phyloP scores from a whole-genome alignment of 371 early-diverging fungal species.

The Cladochytrium tenue region DNA sequence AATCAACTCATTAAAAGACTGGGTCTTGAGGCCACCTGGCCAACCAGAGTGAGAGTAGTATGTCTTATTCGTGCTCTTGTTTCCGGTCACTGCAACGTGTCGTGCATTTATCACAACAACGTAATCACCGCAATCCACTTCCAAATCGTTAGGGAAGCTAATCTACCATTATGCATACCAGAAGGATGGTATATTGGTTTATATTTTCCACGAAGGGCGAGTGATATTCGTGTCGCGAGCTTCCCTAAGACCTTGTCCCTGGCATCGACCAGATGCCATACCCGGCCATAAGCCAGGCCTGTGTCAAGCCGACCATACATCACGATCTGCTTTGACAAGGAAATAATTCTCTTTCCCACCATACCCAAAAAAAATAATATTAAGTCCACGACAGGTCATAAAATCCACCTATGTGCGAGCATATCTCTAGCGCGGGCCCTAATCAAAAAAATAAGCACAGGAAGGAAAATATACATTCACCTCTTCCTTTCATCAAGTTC shows the following conservation, averaged over 20 bases:
- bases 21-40: conserved; percentile 89
- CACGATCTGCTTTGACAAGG: too few species aligned
- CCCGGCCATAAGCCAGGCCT: conserved; percentile 27
- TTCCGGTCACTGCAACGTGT: conserved; percentile 80
- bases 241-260: conserved; percentile 86
- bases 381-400: too few species aligned
- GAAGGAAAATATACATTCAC: too few species aligned
- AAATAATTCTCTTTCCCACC: too few species aligned
- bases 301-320: conserved; percentile 3
- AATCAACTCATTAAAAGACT: conserved; percentile 72
- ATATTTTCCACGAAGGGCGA: conserved; percentile 96
- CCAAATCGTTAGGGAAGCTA: not conserved
- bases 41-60: conserved; percentile 89
- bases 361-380: too few species aligned
- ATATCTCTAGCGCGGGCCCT: too few species aligned
- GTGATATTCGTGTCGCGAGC: conserved; percentile 83
- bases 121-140: conserved; percentile 95
- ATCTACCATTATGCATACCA: conserved; percentile 52
- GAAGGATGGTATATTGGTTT: conserved; percentile 95
- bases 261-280: conserved; percentile 96
- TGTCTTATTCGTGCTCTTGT: conserved; percentile 83
- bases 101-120: conserved; percentile 95
- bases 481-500: conserved; percentile 38
- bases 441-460: too few species aligned
- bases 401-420: too few species aligned